These are phyloP conservation scores for Torrubiella hemipterigena DNA, from an alignment of 2,329 filamentous ascomycete genomes.

Conservation along the genomic window DNA sequence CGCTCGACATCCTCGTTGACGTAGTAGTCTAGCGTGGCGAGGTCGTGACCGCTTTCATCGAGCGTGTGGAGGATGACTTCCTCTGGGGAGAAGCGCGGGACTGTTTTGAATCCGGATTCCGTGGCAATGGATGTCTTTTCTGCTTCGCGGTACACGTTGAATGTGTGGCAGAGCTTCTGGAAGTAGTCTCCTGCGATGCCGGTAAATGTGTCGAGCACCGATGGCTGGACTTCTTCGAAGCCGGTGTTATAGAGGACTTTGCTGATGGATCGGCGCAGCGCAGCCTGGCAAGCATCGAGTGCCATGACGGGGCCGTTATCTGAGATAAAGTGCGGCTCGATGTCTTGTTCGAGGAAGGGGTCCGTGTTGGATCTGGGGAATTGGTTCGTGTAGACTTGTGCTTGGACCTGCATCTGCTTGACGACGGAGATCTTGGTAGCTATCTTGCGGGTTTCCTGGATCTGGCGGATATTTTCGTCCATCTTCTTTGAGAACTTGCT, in stretches of 20 bases:
- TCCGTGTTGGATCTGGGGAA: conserved; percentile 93
- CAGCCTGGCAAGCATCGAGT: conserved; percentile 67
- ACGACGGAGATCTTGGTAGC: conserved; percentile 95
- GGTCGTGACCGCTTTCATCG: conserved; percentile 69
- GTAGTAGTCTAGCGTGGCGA: conserved; percentile 73
- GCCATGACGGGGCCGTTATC: conserved; percentile 85
- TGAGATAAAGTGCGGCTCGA: conserved; percentile 78
- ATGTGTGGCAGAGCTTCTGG: conserved; percentile 64
- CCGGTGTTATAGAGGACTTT: conserved; percentile 94
- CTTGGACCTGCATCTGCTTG: conserved; percentile 98
- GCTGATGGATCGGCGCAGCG: conserved; percentile 79
- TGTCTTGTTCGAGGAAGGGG: conserved; percentile 76
- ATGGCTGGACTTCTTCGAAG: conserved; percentile 94
- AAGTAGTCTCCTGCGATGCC: conserved; percentile 88
- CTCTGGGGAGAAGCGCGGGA: conserved; percentile 65
- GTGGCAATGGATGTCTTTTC: conserved; percentile 56
- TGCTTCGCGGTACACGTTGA: conserved; percentile 73
- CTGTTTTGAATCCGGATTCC: conserved; percentile 29
- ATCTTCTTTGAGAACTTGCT: conserved; percentile 68
- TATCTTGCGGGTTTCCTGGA: conserved; percentile 93
- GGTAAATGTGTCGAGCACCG: conserved; percentile 79
- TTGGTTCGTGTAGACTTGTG: conserved; percentile 95
- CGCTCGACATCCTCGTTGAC: conserved; percentile 91
- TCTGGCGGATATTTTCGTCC: conserved; percentile 82
- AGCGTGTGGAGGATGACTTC: conserved; percentile 81